These are phyloP conservation scores for Vaucheria bursata DNA, from an alignment of 352 stramenopile genomes.

Conservation along the genomic window DNA sequence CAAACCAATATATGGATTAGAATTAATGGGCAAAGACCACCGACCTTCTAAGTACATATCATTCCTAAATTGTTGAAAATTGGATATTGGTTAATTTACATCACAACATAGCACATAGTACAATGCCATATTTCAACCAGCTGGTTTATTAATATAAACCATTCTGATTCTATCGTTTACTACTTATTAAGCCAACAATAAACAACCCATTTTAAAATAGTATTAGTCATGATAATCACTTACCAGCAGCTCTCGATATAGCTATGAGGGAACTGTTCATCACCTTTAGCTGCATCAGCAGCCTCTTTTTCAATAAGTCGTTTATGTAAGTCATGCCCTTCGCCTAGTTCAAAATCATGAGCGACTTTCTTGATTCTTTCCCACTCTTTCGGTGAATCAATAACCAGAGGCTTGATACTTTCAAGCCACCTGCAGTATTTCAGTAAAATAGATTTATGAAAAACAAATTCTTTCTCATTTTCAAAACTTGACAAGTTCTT, in stretches of 20 bases:
- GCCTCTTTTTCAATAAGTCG: slow-evolving; percentile 16
- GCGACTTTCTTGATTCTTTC: background rate
- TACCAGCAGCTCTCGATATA: slow-evolving; percentile 80
- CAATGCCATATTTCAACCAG: too few species aligned
- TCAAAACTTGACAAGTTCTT: too few species aligned
- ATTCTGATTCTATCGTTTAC: too few species aligned
- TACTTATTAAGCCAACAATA: too few species aligned
- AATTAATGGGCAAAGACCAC: slow-evolving; percentile 77
- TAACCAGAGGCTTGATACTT: background rate
- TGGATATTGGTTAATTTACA: too few species aligned
- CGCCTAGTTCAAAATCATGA: slow-evolving; percentile 3
- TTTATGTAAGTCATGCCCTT: slow-evolving; percentile 1
- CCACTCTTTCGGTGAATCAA: background rate
- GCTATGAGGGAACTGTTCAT: slow-evolving; percentile 68
- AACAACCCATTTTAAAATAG: background rate
- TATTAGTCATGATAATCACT: background rate
- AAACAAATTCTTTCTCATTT: too few species aligned
- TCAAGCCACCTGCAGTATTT: background rate
- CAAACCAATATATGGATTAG: slow-evolving; percentile 69
- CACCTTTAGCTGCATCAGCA: slow-evolving; percentile 21
- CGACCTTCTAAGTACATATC: slow-evolving; percentile 69
- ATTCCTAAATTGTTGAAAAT: slow-evolving; percentile 39
- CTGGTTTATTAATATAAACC: too few species aligned
- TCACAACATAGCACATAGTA: too few species aligned
- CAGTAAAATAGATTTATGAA: background rate